Evolutionary conservation across 306 rosid species (phyloP).

Genomic region (Lagenaria siceraria): DNA sequence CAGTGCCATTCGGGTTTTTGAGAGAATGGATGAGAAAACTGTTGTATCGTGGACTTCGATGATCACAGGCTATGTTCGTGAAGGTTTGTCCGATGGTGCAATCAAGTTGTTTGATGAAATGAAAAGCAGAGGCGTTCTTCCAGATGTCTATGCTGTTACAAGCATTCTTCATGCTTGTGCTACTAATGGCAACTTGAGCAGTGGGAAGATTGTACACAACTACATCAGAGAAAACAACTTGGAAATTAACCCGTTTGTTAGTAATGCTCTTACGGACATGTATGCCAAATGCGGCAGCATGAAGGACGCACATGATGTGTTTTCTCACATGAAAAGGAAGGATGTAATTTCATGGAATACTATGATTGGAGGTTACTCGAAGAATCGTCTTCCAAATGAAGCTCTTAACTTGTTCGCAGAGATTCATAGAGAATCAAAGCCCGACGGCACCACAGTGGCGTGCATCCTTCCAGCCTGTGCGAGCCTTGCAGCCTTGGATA

Average conservation of each 20-base stretch:
- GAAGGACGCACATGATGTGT: conserved; percentile 49
- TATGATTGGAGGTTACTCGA: conserved; percentile 63
- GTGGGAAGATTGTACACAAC: conserved; percentile 41
- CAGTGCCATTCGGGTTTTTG: conserved; percentile 35
- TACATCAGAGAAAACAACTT: conserved; percentile 36
- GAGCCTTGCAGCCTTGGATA: conserved; percentile 50
- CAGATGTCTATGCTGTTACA: conserved; percentile 41
- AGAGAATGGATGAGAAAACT: conserved; percentile 39
- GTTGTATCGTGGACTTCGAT: conserved; percentile 80
- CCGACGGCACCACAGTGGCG: conserved; percentile 35
- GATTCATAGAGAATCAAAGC: conserved; percentile 38
- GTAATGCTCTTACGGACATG: conserved; percentile 79
- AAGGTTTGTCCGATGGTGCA: conserved; percentile 39
- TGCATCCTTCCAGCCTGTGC: conserved; percentile 67
- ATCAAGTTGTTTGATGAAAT: conserved; percentile 36
- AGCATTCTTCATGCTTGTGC: conserved; percentile 57
- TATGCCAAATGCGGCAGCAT: conserved; percentile 74
- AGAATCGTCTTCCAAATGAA: conserved; percentile 43
- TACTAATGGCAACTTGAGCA: conserved; percentile 26
- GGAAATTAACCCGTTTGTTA: conserved; percentile 32
- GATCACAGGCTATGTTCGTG: conserved; percentile 52
- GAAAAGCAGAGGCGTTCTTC: conserved; percentile 35
- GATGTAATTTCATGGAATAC: conserved; percentile 66
- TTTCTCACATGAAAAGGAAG: conserved; percentile 35
- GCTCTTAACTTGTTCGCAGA: conserved; percentile 40